These are phyloP conservation scores for Colletotrichum truncatum DNA, from an alignment of 2,329 filamentous ascomycete species.

Conservation along the genomic window DNA sequence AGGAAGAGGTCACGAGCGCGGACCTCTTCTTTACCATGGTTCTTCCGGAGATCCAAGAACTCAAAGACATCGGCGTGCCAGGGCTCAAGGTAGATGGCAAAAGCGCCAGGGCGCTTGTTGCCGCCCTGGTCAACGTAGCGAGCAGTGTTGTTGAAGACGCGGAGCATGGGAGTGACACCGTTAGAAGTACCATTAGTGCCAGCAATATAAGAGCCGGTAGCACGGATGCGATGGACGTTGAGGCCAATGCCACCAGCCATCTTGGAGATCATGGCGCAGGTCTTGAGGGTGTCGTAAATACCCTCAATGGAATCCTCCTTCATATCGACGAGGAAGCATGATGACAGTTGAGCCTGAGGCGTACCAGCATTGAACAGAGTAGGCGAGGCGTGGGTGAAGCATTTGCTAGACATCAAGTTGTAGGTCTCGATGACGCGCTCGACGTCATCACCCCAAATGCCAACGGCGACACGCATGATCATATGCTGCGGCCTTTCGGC, in stretches of 20 bases:
- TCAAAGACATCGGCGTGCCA: slow-evolving; percentile 99
- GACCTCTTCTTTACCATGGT: slow-evolving; percentile 98
- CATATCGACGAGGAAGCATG: slow-evolving; percentile 99
- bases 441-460: slow-evolving; percentile 94
- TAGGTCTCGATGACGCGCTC: slow-evolving; percentile 97
- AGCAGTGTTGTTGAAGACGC: slow-evolving; percentile 99
- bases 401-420: slow-evolving; percentile 98
- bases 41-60: slow-evolving; percentile 98
- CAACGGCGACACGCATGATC: slow-evolving; percentile 99
- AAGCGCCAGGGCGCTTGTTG: slow-evolving; percentile 98
- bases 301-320: slow-evolving; percentile 99
- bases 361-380: slow-evolving; percentile 99
- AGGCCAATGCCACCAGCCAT: slow-evolving; percentile 98
- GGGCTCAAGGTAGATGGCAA: slow-evolving; percentile 98
- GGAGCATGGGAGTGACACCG: slow-evolving; percentile 96
- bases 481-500: slow-evolving; percentile 98
- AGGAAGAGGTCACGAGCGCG: slow-evolving; percentile 98
- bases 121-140: slow-evolving; percentile 98
- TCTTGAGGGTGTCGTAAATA: slow-evolving; percentile 99
- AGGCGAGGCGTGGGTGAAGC: slow-evolving; percentile 97
- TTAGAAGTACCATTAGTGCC: slow-evolving; percentile 99
- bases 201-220: slow-evolving; percentile 96
- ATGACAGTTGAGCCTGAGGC: slow-evolving; percentile 92
- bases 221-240: slow-evolving; percentile 95
- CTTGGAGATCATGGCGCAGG: slow-evolving; percentile 99